Base-by-base conservation (phyloP, 306 rosid species). In the Cicer judaicum region DNA sequence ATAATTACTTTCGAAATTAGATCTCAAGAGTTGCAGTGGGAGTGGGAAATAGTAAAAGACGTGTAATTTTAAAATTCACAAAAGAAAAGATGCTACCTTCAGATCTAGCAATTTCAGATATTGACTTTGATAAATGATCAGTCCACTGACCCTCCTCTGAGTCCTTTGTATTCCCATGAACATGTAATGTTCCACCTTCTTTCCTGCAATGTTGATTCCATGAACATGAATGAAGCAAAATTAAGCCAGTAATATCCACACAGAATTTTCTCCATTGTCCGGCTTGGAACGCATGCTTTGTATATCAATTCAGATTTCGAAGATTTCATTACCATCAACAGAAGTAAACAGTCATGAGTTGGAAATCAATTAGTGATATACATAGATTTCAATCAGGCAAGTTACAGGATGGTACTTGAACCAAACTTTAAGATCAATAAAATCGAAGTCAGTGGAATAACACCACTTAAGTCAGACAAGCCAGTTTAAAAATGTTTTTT, bases 81-180 rank as follows among this genome's bases (percentile, higher is more conserved):
- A 14, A 46, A 7, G 38, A 59, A 59, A 66, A 15, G 13, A 19
- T 18, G 55, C 24, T 74, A 91, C 96, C 97, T 94, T 92, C 95
- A 74, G 91, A 87, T 81, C 42, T 88, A 48, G 95, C 89, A 72
- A 84, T 89, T 76, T 87, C 92, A 53, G n/a, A 39, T 71, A 90
- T 76, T 29, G 99, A 85, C 77, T 87, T 85, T 18, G 69, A 62
- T 15, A 92, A 82, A 74, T 79, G 87, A 48, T 84, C 85, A 11
- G 80, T 72, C 95, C 99, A 94, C 61, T 63, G 79, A 54, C 52
- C 40, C 71, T 92, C 99, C 76, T 88, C 91, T 0, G 89, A 84
- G 85, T 92, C 97, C 87, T 87, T 87, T 42, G 90, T 87, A 78
- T 92, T 94, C 54, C 88, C 96, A 67, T 90, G 99, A 80, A 92